A percentile compares a stretch with the other conserved stretches of the same genome.
These are phyloP conservation scores for Macrophomina phaseolina DNA, from an alignment of 2,329 filamentous ascomycete species.

Conservation along the genomic window DNA sequence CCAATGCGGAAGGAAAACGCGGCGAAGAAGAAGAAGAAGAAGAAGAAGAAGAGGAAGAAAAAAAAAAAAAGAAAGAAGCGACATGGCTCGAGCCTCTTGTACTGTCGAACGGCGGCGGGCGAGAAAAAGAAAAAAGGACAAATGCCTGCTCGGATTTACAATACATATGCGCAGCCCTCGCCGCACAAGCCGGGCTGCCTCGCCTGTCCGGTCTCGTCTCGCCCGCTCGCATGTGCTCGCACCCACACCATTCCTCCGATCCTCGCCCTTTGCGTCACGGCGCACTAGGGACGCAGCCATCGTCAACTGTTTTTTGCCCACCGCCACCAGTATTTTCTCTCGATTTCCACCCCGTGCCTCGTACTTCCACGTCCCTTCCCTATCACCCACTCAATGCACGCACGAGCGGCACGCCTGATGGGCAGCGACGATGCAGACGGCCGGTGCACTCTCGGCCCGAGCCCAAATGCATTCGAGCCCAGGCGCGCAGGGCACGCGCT, in stretches of 20 bases:
- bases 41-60: too few relatives aligned
- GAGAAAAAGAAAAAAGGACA: too few relatives aligned
- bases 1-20: neutral
- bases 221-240: neutral
- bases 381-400: neutral
- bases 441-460: neutral
- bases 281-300: neutral
- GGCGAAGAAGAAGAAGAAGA: neutral
- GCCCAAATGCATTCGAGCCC: slow-evolving; percentile 2
- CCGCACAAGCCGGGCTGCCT: slow-evolving; percentile 1
- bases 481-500: too few relatives aligned
- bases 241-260: slow-evolving; percentile 2
- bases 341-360: neutral
- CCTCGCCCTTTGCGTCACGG: slow-evolving; percentile 12
- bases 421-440: neutral
- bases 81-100: neutral
- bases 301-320: neutral
- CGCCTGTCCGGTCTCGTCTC: neutral
- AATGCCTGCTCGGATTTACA: slow-evolving; percentile 22
- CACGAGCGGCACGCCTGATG: neutral
- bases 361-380: neutral
- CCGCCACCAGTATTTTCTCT: neutral
- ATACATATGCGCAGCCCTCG: slow-evolving; percentile 23
- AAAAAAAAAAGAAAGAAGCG: neutral
- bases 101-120: neutral